Evolutionary conservation across 352 stramenopile genomes (phyloP), one percentile per base, ranked within the genome.

Genomic region (Phytophthora europaea): DNA sequence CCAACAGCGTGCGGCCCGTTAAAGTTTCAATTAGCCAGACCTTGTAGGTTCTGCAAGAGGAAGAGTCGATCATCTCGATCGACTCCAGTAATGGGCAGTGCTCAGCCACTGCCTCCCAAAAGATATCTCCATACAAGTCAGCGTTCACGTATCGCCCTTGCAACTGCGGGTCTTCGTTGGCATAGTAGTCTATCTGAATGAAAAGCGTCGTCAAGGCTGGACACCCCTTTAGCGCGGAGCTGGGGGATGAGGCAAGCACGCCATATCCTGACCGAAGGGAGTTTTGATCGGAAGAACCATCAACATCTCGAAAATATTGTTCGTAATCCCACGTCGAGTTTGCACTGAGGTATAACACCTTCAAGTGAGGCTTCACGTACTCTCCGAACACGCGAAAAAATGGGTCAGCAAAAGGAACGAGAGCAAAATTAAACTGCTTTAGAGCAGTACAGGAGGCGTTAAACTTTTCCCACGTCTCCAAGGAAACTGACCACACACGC

Each of bases 351-450:
- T 16, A 54, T 26, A 67, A 34, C 7, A 13, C 7, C 36, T 40
- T 40, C 4, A 61, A 10, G 0, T 52, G 6, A 2, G 61, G 34
- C 61, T 67, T 67, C 1, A 60, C 22, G 26, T 40, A 3, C 23
- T 60, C 61, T 23, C 50, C 61, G 60, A 67, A 67, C 3, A 61
- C 50, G 20, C 50, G 50, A 13, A 67, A 61, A 18, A 67, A 67
- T 1, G 47, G 22, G 4, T 61, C 61, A 4, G 48, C 61, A 28
- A 61, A 59, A 13, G 61, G 61, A 20, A 61, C 61, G 48, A 60
- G 47, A 20, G 7, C 16, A 26, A 40, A 67, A 43, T 18, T 53
- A 22, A 67, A 60, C 4, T 31, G 28, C 31, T 18, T 38, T 20
- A 67, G 12, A 1, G 31, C n/a, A 12, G 47, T 53, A 34, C 61